Evolutionary conservation across 768 basidiomycete genomes (phyloP), one percentile per base, ranked within the genome.

Genomic region (Phaeotremella fagi): DNA sequence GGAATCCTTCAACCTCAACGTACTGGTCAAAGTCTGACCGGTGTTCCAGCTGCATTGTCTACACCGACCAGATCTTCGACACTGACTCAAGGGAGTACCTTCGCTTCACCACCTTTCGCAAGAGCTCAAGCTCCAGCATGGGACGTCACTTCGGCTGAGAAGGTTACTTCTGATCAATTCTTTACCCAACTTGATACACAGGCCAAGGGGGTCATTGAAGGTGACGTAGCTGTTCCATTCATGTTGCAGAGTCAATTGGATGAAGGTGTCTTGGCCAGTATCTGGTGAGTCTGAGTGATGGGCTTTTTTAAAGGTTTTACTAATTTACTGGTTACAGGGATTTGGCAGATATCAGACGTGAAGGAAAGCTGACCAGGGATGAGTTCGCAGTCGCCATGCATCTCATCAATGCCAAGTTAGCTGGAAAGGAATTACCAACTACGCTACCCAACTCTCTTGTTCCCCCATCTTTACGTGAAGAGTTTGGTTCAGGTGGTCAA

Each of bases 341-440:
- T 73, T 81, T 99, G 18, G 80, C 90, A 24, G 94, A 98, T 68
- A 80, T 97, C 22, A 83, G 86, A 57, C 86, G 85, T 47, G 86
- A 94, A 52, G 95, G 95, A 1, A 81, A 80, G 50, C 79, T 99
- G 44, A 90, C 85, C 2, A 81, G 84, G 48, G 92, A 97, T 45
- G 89, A 90, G 14, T 98, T 99, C 73, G 94, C 95, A 6, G 85
- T 98, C 41, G 95, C 91, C 3, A 83, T 92, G 83, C 82, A 94
- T 75, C 80, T 99, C 29, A 97, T 99, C 64, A 87, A 88, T 74
- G 81, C 81, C 66, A 90, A 85, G 73, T 76, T 95, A 7, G 79
- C 82, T 5, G 91, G 94, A 16, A 83, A 82, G 57, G 85, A 87
- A 2, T 75, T 95, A 41, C 75, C 76, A 2, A 64, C 78, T 0